Conservation (phyloP, 1,284 basidiomycete species). For the Papiliotrema terrestris region DNA sequence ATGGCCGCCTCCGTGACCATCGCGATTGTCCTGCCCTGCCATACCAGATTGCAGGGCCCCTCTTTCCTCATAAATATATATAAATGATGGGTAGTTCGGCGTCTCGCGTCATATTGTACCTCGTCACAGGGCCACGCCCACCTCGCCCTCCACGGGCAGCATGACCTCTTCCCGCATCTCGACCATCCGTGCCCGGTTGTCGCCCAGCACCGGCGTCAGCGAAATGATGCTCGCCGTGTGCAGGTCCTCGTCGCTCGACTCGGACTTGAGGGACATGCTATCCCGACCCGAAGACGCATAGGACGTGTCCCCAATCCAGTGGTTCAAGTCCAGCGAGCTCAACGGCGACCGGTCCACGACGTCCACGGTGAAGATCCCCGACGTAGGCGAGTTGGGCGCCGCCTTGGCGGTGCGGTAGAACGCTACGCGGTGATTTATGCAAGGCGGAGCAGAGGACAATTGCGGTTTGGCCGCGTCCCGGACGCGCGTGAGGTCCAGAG, state of each 20-base stretch:
- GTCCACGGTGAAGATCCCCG: constrained; percentile 22
- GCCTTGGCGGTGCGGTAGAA: constrained; percentile 35
- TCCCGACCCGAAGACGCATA: constrained; percentile 12
- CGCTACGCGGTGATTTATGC: constrained; percentile 39
- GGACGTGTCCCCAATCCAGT: background rate
- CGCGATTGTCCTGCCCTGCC: too few relatives aligned
- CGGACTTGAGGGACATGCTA: constrained; percentile 25
- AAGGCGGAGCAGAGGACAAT: constrained; percentile 23
- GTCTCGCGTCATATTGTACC: background rate
- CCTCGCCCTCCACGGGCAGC: constrained; percentile 11
- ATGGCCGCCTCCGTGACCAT: too few relatives aligned
- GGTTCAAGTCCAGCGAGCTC: background rate
- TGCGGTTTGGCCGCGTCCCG: constrained; percentile 1
- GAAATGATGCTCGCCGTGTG: constrained; percentile 40
- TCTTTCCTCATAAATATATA: too few relatives aligned
- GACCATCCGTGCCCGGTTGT: constrained; percentile 2
- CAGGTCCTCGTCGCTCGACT: constrained; percentile 40
- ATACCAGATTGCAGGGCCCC: too few relatives aligned
- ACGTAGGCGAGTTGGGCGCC: constrained; percentile 25
- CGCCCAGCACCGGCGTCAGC: constrained; percentile 24
- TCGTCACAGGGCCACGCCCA: constrained; percentile 11
- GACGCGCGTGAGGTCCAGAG: constrained; percentile 16
- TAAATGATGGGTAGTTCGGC: too few relatives aligned
- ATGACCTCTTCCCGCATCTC: constrained; percentile 16
- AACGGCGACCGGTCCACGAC: background rate